Evolutionary conservation across 768 basidiomycete genomes (phyloP).

Genomic region (Auriscalpium vulgare): DNA sequence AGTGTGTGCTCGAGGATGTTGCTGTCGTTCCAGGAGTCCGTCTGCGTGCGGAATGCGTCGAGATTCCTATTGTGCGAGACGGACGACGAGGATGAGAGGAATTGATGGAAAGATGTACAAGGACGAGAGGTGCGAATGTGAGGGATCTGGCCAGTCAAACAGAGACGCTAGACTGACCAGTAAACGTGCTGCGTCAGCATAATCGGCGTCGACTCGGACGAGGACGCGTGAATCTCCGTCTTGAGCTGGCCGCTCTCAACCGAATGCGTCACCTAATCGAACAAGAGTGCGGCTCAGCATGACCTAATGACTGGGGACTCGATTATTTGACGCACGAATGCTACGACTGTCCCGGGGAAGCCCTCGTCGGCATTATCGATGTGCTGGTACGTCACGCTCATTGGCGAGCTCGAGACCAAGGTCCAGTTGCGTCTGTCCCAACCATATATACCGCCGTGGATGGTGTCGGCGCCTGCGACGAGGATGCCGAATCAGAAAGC

Average conservation of each 20-base stretch:
- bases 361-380: not conserved
- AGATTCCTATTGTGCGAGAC: not conserved
- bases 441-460: constrained; percentile 5
- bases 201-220: constrained; percentile 44
- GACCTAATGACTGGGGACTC: no score
- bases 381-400: not conserved
- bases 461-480: not conserved
- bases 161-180: constrained; percentile 25
- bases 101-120: no score
- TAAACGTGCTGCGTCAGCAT: constrained; percentile 52
- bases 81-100: no score
- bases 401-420: not conserved
- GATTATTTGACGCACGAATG: not conserved
- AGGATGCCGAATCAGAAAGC: not conserved
- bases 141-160: no score
- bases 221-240: constrained; percentile 37
- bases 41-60: not conserved
- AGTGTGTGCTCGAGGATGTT: not conserved
- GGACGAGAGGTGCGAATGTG: no score
- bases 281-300: no score
- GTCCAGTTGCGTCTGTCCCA: not conserved
- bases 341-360: not conserved
- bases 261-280: not conserved
- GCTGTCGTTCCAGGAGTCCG: not conserved
- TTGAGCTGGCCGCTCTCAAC: constrained; percentile 17